A percentile compares a stretch with the other conserved stretches of the same genome.
phyloP scores from a whole-genome alignment of 768 basidiomycete genomes.

The Leccinum boreale region DNA sequence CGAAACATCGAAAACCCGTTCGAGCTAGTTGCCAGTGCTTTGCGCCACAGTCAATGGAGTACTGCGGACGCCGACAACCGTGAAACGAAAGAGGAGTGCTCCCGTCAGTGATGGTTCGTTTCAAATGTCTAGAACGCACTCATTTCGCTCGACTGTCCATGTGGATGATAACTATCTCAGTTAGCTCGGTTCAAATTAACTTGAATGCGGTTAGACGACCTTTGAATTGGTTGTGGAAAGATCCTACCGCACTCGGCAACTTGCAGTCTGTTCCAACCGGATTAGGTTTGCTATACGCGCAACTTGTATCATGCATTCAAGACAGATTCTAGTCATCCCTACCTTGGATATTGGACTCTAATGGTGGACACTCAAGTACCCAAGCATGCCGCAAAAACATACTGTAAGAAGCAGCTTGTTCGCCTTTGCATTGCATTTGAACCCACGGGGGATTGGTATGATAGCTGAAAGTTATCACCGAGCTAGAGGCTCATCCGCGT shows the following conservation, averaged over 20 bases:
- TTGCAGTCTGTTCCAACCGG: background rate
- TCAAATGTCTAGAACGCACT: slow-evolving; percentile 1
- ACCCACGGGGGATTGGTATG: no score
- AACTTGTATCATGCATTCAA: no score
- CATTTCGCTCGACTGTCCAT: slow-evolving; percentile 1
- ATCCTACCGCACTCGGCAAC: background rate
- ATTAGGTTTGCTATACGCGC: no score
- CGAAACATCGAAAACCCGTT: background rate
- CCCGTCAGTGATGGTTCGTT: slow-evolving; percentile 4
- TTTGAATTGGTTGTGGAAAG: background rate
- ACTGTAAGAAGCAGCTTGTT: no score
- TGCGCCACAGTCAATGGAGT: background rate
- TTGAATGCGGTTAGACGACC: background rate
- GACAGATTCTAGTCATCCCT: no score
- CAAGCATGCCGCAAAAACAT: no score
- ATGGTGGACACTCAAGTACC: no score
- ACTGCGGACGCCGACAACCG: background rate
- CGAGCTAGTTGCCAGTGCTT: background rate
- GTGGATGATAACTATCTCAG: background rate
- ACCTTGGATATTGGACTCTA: no score
- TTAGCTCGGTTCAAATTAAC: background rate
- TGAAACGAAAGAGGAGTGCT: background rate
- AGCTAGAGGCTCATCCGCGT: no score
- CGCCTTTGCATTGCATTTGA: no score
- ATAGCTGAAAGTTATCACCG: no score